Evolutionary conservation across 495 filamentous ascomycete species (phyloP), one percentile per base, ranked within the genome.

Genomic region (Trichoderma virens): DNA sequence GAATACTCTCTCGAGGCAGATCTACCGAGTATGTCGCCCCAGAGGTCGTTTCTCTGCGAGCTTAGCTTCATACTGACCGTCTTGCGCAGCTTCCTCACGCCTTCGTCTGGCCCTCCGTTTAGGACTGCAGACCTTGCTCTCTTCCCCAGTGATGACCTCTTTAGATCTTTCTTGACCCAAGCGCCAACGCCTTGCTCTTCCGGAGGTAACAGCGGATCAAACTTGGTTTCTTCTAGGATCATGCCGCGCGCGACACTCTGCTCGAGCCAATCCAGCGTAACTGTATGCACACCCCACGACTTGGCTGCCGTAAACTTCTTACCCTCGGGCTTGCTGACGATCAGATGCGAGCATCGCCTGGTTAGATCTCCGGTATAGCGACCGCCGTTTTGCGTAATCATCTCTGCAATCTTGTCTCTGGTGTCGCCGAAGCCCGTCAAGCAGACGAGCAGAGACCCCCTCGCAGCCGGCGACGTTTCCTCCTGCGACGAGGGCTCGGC

Each of bases 191-290:
- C 94, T 69, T 91, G 86, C 70, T 91, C 78, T 66, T 88, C 85
- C 13, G 67, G 59, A 7, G 91, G 85, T 13, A 92, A 65, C 35
- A 77, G 73, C 2, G 90, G 92, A 71, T 94, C 86, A 72, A 96
- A 98, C 64, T 84, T 83, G 13, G 79, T 79, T 70, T 97, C 95
- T 34, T 97, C 89, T 27, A 98, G 79, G 3, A 90, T 88, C 91
- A 98, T 93, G n/a, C 94, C 95, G 63, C 94, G 86, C 68, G 90
- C 86, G 62, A 94, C 67, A 70, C 92, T 93, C 65, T 98, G 87
- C 30, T 84, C 75, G 56, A 98, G 81, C 94, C 94, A 98, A 72
- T 96, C 89, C 38, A 86, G 70, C 3, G 86, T 83, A 30, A 98
- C 90, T 34, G 91, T 85, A 27, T 83, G 86, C 67, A 96, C 83